Evolutionary conservation across 345 rosid species (phyloP).

Genomic region (Reutealis trisperma): DNA sequence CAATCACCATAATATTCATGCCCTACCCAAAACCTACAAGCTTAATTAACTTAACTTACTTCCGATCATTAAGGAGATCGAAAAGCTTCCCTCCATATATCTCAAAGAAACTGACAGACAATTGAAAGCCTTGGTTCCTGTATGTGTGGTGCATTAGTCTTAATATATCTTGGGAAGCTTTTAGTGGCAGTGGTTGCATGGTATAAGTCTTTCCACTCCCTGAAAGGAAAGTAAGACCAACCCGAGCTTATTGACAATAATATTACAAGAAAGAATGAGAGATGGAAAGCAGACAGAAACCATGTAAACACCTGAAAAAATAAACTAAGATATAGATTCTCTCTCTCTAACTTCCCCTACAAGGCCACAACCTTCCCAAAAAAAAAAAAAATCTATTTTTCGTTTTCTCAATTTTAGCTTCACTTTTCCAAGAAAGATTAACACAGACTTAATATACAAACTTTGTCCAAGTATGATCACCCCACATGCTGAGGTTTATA

Average conservation of each 20-base stretch:
- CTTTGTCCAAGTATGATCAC: not conserved
- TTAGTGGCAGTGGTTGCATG: conserved; percentile 69
- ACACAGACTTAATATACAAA: not conserved
- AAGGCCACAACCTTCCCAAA: not conserved
- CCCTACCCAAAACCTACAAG: conserved; percentile 4
- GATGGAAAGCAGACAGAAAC: not conserved
- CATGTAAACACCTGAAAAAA: not conserved
- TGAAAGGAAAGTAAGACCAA: conserved; percentile 18
- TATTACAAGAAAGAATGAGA: not conserved
- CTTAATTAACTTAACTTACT: conserved; percentile 46
- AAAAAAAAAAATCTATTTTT: no score
- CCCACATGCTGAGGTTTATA: not conserved
- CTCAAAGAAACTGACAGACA: conserved; percentile 67
- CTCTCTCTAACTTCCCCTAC: not conserved
- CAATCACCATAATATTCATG: conserved; percentile 1
- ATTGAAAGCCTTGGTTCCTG: conserved; percentile 55
- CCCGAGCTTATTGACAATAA: conserved; percentile 12
- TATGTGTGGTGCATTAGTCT: conserved; percentile 49
- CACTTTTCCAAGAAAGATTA: not conserved
- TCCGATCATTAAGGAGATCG: conserved; percentile 67
- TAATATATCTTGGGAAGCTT: conserved; percentile 62
- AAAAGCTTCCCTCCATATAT: conserved; percentile 72
- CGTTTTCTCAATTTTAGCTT: not conserved
- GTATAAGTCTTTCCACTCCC: conserved; percentile 77
- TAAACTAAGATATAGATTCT: not conserved